Base-by-base conservation (phyloP, 2,329 filamentous ascomycete genomes). In the Ophiostoma sp. region DNA sequence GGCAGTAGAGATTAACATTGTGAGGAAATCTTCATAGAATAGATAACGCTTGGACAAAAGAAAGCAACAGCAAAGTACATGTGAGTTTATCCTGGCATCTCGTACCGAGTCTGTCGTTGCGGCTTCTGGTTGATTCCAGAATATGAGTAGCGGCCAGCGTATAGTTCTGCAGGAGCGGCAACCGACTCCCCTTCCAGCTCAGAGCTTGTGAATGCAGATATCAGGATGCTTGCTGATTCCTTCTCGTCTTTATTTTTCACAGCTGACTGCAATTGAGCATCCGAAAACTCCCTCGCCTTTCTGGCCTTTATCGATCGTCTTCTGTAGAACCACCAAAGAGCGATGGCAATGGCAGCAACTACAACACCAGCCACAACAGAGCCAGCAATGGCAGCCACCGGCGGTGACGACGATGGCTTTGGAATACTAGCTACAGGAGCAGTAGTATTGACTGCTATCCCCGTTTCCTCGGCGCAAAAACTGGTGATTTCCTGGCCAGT, bases 401-500 rank as follows among this genome's bases (percentile, higher is more conserved):
- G 27, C 27, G 27, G 27, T 27, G 27, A 27, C 27, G 27, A 27
- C 27, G 27, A 27, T 2, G 27, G 27, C 27, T 27, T 27, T 27
- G 27, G 27, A 27, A 27, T 27, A 2, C 27, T 27, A 27, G 27
- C 27, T 27, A 27, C 27, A 27, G 27, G 27, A 27, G 27, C 27
- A 27, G 27, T 27, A 27, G 27, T 27, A 27, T 2, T 27, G 1
- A 27, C 27, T 27, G 27, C 27, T 27, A 27, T 27, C 27, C 2
- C 27, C 27, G 27, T 27, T 27, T 1, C 27, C 27, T 27, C n/a
- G 9, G 42, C 18, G 12, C 49, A 60, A 14, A 63, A 67, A 9
- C 3, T 64, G 45, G 55, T 63, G 4, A 65, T 42, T 9, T 68
- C 69, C 5, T 45, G 41, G 18, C 65, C 68, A 2, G 41, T 67